phyloP scores from a whole-genome alignment of 805 yeast genomes.

The Tetrapisispora taiwanensis region DNA sequence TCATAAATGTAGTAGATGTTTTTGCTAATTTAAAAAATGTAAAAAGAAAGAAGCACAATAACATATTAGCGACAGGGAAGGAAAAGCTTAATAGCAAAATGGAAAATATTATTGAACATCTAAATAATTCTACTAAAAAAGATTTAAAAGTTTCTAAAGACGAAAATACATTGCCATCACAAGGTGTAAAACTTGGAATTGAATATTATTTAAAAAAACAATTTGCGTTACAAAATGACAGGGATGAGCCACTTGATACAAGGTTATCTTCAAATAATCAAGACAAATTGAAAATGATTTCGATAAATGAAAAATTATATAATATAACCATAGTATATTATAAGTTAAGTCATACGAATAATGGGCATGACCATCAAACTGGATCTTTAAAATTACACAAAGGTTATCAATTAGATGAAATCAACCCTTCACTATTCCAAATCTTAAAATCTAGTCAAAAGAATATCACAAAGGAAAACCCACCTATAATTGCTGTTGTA shows the following conservation, averaged over 20 bases:
- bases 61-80: constrained; percentile 45
- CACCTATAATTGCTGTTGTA: constrained; percentile 34
- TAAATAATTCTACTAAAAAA: neutral
- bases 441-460: constrained; percentile 11
- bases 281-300: neutral
- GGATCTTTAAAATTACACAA: constrained; percentile 13
- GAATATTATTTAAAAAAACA: neutral
- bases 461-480: neutral
- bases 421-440: constrained; percentile 26
- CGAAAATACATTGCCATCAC: neutral
- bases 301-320: constrained; percentile 16
- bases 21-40: constrained; percentile 21
- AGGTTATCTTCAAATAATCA: neutral
- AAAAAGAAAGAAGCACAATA: constrained; percentile 18
- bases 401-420: constrained; percentile 25
- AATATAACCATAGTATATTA: constrained; percentile 33
- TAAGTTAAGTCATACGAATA: constrained; percentile 18
- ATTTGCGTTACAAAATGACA: neutral
- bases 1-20: constrained; percentile 40
- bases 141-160: neutral
- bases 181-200: neutral
- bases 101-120: constrained; percentile 5
- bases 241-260: neutral
- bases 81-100: constrained; percentile 32
- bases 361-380: constrained; percentile 16